Percentiles rank a stretch among this genome's conserved stretches.
Conservation (phyloP, 768 basidiomycete genomes). For the Rhizopogon roseolus region DNA sequence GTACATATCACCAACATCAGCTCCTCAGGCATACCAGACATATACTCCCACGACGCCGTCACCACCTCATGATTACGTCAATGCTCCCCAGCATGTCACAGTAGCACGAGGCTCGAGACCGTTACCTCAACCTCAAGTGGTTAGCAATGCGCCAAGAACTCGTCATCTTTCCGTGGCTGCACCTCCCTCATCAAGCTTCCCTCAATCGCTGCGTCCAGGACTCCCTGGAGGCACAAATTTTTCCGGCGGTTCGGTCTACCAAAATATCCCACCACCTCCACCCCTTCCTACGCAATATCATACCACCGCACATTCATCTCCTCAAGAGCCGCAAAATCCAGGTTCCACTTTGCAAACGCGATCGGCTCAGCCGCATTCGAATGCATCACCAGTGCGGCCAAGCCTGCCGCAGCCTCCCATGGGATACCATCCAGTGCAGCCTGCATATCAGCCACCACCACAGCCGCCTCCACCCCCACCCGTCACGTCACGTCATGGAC, state of each 20-base stretch:
- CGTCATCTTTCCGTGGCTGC: conserved; percentile 25
- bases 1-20: conserved; percentile 16
- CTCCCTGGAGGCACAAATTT: conserved; percentile 10
- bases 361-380: conserved; percentile 18
- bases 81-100: conserved; percentile 1
- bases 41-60: conserved; percentile 16
- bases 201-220: conserved; percentile 15
- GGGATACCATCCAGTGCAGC: conserved; percentile 38
- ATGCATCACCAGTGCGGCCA: conserved; percentile 34
- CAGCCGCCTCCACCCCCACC: conserved; percentile 27
- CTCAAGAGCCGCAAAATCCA: conserved; percentile 14
- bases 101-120: conserved; percentile 21
- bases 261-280: conserved; percentile 10
- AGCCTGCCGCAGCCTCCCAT: conserved; percentile 49
- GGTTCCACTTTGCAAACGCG: conserved; percentile 24
- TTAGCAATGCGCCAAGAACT: conserved; percentile 23
- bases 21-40: conserved; percentile 19
- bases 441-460: conserved; percentile 31
- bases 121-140: conserved; percentile 20
- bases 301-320: conserved; percentile 21
- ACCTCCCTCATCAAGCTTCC: conserved; percentile 27
- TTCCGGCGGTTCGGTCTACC: conserved; percentile 12
- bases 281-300: conserved; percentile 30
- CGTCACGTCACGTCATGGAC: conserved; percentile 22
- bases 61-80: conserved; percentile 17